These are phyloP conservation scores for Catenaria anguillulae DNA, from an alignment of 371 early-diverging fungal genomes.

Conservation along the genomic window DNA sequence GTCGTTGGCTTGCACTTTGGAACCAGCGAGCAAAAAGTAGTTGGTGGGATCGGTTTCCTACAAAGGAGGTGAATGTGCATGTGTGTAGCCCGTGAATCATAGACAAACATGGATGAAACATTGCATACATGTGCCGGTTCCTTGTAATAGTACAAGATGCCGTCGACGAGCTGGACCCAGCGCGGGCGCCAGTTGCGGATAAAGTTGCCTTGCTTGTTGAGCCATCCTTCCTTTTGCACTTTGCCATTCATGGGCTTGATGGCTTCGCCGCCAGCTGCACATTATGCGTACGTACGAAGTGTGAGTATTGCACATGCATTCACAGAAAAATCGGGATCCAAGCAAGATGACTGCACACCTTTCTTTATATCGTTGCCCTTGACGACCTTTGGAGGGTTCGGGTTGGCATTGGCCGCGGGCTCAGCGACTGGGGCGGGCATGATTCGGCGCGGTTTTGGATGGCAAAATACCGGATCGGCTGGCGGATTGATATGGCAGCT, in stretches of 20 bases:
- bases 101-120: not conserved
- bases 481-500: too few species aligned
- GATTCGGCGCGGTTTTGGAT: too few species aligned
- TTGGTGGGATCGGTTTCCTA: conserved; percentile 11
- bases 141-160: conserved; percentile 12
- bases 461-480: too few species aligned
- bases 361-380: conserved; percentile 3
- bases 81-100: not conserved
- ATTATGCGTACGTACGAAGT: not conserved
- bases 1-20: conserved; percentile 6
- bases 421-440: too few species aligned
- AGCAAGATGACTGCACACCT: not conserved
- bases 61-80: too few species aligned
- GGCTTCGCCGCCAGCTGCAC: not conserved
- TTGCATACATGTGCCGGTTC: conserved; percentile 9
- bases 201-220: conserved; percentile 13
- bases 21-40: conserved; percentile 11
- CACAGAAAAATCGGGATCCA: not conserved
- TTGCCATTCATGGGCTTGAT: not conserved
- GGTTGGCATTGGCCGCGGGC: too few species aligned
- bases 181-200: conserved; percentile 14
- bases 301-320: not conserved
- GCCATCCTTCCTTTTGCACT: conserved; percentile 12
- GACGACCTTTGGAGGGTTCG: too few species aligned
- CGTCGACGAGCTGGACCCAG: conserved; percentile 11